Evolutionary conservation across 805 yeast species (phyloP).

Genomic region (Metschnikowia dekortorum): DNA sequence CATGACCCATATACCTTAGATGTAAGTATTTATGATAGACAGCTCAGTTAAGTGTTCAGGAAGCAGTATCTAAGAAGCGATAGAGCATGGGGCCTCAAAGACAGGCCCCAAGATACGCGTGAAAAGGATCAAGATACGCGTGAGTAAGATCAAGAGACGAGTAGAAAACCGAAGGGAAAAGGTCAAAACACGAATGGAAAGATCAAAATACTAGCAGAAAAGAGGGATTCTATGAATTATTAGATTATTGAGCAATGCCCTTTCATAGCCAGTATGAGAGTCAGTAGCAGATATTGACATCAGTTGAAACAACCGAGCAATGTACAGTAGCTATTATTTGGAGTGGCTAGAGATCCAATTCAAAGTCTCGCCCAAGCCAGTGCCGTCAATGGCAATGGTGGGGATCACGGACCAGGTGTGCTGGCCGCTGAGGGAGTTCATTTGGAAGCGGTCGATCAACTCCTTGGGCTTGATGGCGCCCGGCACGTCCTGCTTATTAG

Average conservation of each 20-base stretch:
- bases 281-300: neutral
- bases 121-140: neutral
- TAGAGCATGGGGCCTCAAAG: neutral
- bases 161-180: too few relatives aligned
- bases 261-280: conserved; percentile 10
- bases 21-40: neutral
- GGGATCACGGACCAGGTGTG: conserved; percentile 92
- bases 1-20: too few relatives aligned
- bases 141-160: neutral
- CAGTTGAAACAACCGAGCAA: neutral
- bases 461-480: conserved; percentile 75
- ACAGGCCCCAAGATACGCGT: neutral
- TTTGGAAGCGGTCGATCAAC: conserved; percentile 65
- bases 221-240: neutral
- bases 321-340: conserved; percentile 13
- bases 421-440: conserved; percentile 52
- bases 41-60: neutral
- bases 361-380: conserved; percentile 82
- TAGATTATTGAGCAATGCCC: neutral
- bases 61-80: neutral
- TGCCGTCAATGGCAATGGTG: conserved; percentile 84
- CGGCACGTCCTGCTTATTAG: conserved; percentile 80
- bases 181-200: too few relatives aligned
- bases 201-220: too few relatives aligned
- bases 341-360: conserved; percentile 77